Evolutionary conservation across 345 rosid species (phyloP).

Genomic region (Pseudoturritis turrita): DNA sequence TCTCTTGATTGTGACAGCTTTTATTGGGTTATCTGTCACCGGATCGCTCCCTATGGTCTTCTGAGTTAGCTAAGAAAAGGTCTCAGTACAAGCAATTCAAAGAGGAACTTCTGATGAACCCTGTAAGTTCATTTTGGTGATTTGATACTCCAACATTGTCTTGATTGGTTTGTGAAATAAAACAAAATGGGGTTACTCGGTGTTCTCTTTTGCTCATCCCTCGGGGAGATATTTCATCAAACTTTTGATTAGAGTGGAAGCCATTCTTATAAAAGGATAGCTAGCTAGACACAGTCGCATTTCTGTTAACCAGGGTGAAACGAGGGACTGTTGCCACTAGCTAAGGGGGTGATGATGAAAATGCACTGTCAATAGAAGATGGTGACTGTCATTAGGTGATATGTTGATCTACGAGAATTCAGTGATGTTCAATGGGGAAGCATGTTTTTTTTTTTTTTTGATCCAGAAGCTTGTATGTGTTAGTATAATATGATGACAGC

Average conservation of each 20-base stretch:
- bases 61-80: slow-evolving; percentile 84
- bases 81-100: slow-evolving; percentile 85
- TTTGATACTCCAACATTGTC: not conserved
- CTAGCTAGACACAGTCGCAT: not conserved
- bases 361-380: not conserved
- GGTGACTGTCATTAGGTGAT: not conserved
- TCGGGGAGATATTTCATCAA: not conserved
- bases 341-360: not conserved
- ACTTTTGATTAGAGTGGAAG: not conserved
- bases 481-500: not conserved
- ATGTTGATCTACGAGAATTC: not conserved
- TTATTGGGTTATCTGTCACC: slow-evolving; percentile 77
- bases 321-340: not conserved
- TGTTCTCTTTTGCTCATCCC: not conserved
- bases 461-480: not conserved
- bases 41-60: slow-evolving; percentile 74
- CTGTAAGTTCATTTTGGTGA: slow-evolving; percentile 50
- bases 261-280: not conserved
- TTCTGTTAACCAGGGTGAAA: not conserved
- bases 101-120: slow-evolving; percentile 90
- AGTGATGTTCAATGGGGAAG: not conserved
- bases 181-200: not conserved
- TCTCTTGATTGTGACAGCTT: slow-evolving; percentile 49
- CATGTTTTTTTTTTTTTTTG: not conserved
- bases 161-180: not conserved